Conservation (phyloP, 805 yeast species). For the Metschnikowia continentalis region DNA sequence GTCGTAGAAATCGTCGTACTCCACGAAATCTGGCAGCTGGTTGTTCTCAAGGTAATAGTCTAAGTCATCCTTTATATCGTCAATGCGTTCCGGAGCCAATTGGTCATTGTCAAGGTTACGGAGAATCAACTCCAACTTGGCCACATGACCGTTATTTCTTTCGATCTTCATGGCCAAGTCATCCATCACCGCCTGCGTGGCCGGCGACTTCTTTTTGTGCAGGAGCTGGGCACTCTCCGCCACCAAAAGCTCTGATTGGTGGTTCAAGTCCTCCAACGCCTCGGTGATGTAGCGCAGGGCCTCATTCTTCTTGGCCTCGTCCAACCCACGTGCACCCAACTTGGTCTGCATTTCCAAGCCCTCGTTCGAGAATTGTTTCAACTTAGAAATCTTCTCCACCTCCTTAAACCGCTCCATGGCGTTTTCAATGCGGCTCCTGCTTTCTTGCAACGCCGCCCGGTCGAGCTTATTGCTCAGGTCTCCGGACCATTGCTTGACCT, state of each 20-base stretch:
- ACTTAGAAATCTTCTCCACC: slow-evolving; percentile 87
- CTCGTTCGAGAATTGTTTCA: slow-evolving; percentile 90
- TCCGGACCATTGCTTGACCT: slow-evolving; percentile 90
- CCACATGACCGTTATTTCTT: slow-evolving; percentile 75
- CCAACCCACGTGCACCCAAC: slow-evolving; percentile 26
- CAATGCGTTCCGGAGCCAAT: slow-evolving; percentile 71
- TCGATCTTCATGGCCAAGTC: slow-evolving; percentile 61
- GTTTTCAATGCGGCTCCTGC: slow-evolving; percentile 67
- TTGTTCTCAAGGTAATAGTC: slow-evolving; percentile 91
- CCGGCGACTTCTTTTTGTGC: slow-evolving; percentile 51
- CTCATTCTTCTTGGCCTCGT: slow-evolving; percentile 73
- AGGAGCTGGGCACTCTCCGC: slow-evolving; percentile 48
- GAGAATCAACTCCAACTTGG: slow-evolving; percentile 71
- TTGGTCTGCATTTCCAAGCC: slow-evolving; percentile 76
- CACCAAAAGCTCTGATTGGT: slow-evolving; percentile 76
- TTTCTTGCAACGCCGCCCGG: slow-evolving; percentile 46
- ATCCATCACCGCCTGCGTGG: slow-evolving; percentile 54
- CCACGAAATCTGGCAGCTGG: slow-evolving; percentile 88
- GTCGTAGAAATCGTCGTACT: slow-evolving; percentile 90
- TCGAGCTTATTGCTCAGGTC: slow-evolving; percentile 86
- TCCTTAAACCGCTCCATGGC: slow-evolving; percentile 97
- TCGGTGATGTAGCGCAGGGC: slow-evolving; percentile 64
- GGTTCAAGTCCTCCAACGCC: slow-evolving; percentile 72
- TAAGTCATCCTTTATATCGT: slow-evolving; percentile 80
- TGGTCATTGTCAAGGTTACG: slow-evolving; percentile 69